phyloP scores from a whole-genome alignment of 768 basidiomycete genomes.

The Trametes coccinea region DNA sequence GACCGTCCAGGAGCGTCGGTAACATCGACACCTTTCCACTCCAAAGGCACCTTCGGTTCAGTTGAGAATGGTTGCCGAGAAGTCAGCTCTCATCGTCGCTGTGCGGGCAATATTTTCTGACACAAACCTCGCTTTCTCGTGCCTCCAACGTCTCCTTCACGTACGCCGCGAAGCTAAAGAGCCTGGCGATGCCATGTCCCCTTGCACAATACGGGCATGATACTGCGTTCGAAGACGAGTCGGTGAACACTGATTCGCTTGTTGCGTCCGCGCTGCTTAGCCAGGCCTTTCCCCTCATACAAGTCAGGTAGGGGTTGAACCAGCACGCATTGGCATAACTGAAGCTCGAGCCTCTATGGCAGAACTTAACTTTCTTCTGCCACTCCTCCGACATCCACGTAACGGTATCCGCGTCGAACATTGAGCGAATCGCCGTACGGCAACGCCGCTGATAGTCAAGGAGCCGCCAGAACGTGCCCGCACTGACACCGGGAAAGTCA shows the following conservation, averaged over 20 bases:
- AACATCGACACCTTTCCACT: too few relatives aligned
- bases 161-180: not conserved
- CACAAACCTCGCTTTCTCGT: slow-evolving; percentile 1
- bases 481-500: not conserved
- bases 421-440: not conserved
- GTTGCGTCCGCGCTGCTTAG: too few relatives aligned
- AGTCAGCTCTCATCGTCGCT: too few relatives aligned
- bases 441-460: slow-evolving; percentile 9
- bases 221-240: too few relatives aligned
- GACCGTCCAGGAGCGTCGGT: too few relatives aligned
- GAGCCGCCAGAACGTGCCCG: slow-evolving; percentile 5
- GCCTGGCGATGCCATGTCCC: too few relatives aligned
- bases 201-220: too few relatives aligned
- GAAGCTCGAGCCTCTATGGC: too few relatives aligned
- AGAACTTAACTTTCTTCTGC: not conserved
- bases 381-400: slow-evolving; percentile 6
- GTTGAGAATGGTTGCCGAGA: too few relatives aligned
- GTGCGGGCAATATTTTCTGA: not conserved
- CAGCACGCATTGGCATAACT: not conserved
- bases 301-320: not conserved
- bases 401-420: not conserved
- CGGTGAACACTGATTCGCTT: too few relatives aligned
- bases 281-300: too few relatives aligned
- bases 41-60: too few relatives aligned
- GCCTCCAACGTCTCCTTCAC: not conserved